Evolutionary conservation across 192 early-diverging fungal species (phyloP), one percentile per base, ranked within the genome.

Genomic region (Dispira simplex): DNA sequence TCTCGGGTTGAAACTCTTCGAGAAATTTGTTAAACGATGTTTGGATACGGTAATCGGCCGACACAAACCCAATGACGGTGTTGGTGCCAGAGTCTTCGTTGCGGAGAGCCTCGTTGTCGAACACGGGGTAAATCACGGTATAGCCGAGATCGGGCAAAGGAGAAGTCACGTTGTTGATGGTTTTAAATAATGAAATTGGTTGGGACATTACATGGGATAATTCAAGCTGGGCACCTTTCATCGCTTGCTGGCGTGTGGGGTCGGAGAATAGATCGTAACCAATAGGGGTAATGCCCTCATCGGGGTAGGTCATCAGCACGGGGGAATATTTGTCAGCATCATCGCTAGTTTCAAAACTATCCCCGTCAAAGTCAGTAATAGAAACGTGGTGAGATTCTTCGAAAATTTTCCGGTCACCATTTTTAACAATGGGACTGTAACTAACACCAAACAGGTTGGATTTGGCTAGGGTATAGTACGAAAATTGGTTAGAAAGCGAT

Each of bases 281-380:
- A 8, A 58, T 16, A 11, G 56, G 56, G 56, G 21, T 27, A 39
- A 5, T 27, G 26, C 21, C 27, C 8, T 25, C 27, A 18, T n/a
- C 27, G 16, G 56, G 56, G 28, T 58, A 58, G 21, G 27, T 27
- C 56, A 58, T 27, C 23, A 58, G 18, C 14, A 58, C 27, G 18
- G 28, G 26, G 56, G 27, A 58, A 26, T 58, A 58, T 39, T 27
- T 8, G 56, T 58, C 28, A 26, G 56, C 56, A 27, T 58, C 28
- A 39, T 2, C 25, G 18, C 21, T 18, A 26, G 56, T 26, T 32
- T 8, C 56, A n/a, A n/a, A 58, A 39, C 27, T 27, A 39, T 58
- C 26, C 1, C 16, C 56, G 21, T 26, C 26, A 18, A 26, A 58
- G 27, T 58, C 25, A 16, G 27, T 10, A 39, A 58, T 9, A 13